Conservation (phyloP, 352 stramenopile genomes). For the Pythium scleroteichum region DNA sequence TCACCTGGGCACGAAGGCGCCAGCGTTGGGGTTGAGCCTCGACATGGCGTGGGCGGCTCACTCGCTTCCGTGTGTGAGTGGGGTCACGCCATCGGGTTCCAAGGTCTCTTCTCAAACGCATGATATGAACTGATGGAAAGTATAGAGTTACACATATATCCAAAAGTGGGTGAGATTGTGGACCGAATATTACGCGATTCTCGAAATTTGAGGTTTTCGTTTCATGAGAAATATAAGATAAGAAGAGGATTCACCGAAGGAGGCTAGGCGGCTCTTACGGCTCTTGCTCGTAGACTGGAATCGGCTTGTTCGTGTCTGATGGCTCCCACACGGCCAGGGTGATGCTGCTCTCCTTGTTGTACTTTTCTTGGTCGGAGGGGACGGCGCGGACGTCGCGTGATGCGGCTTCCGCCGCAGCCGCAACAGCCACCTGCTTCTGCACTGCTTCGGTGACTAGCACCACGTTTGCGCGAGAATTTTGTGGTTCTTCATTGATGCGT, state of each 20-base stretch:
- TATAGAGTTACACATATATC: no score
- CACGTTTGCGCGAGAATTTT: neutral
- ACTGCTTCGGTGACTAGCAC: neutral
- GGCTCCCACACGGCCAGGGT: conserved; percentile 7
- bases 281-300: conserved; percentile 4
- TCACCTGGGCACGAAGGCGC: conserved; percentile 79
- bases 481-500: neutral
- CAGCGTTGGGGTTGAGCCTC: conserved; percentile 79
- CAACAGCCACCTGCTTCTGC: neutral
- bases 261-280: neutral
- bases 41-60: conserved; percentile 27
- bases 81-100: no score
- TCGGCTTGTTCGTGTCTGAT: neutral
- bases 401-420: neutral
- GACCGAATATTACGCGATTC: neutral
- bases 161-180: no score
- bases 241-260: neutral
- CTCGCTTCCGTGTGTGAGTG: no score
- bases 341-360: conserved; percentile 7
- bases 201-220: conserved; percentile 1
- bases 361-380: conserved; percentile 7
- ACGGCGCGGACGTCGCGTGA: neutral
- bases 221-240: no score
- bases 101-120: no score
- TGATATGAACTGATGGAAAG: no score